Base-by-base conservation (phyloP, 805 yeast genomes). In the Metschnikowia santaceciliae region DNA sequence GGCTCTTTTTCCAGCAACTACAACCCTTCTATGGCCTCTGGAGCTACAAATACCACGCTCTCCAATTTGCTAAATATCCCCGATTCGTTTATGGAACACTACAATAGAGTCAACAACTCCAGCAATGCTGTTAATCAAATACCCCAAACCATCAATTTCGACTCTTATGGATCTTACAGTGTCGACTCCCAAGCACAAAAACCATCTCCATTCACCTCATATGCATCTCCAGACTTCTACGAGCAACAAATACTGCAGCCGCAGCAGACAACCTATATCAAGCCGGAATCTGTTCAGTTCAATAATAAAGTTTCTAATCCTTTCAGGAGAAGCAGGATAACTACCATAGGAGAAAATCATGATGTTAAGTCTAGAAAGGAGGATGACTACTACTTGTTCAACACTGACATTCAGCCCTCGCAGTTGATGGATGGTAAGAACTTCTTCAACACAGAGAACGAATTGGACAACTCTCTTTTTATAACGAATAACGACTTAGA, bases 361-460 rank as follows among this genome's bases (percentile, higher is more conserved):
- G 57, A 60, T 23, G 32, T 52, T 6, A 53, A 57, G 50, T 53
- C 52, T 45, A 55, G 54, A 46, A 65, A 67, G 48, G 72, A 69
- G 40, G 75, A 71, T 26, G 75, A 71, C 49, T 68, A 61, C 54
- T 64, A 65, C 48, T 65, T 72, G 56, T 71, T 63, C 61, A 71
- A 73, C 56, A 69, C 78, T 8, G 70, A 72, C 58, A 68, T 72
- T 26, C 72, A 70, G 57, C 78, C 78, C 23, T 69, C 74, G 32
- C 69, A 69, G 35, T 58, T 72, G 48, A 61, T 71, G 46, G 60
- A 63, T 45, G 63, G 61, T 50, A 56, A 53, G 39, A 53, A 50
- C 53, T 59, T 50, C 45, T 58, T 61, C 48, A 59, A 62, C 52
- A 41, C 61, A 7, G 69, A 67, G 42, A 68, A 66, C 43, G 56